Conservation (phyloP, 148 eudicot genomes). For the Rheum nobile region DNA sequence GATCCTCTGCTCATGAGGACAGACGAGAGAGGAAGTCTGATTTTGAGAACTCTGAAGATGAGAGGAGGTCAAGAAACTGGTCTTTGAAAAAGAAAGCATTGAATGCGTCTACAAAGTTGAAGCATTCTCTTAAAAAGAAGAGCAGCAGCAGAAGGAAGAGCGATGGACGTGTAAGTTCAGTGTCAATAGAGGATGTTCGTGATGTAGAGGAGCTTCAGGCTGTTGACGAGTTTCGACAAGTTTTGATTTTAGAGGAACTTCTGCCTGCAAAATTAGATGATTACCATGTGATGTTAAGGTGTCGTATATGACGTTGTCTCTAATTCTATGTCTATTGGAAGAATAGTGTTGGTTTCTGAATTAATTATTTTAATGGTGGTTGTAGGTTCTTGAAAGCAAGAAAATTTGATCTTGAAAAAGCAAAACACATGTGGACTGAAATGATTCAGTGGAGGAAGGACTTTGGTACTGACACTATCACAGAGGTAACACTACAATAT, state of each 20-base stretch:
- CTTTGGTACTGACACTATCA: slow-evolving; percentile 51
- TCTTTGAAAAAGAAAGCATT: slow-evolving; percentile 52
- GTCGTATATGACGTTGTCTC: background rate
- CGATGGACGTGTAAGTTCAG: slow-evolving; percentile 41
- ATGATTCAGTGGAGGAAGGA: slow-evolving; percentile 73
- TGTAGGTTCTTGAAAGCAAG: slow-evolving; percentile 64
- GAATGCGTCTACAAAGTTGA: slow-evolving; percentile 47
- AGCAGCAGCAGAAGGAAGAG: slow-evolving; percentile 35
- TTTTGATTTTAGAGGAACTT: slow-evolving; percentile 37
- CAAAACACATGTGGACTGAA: slow-evolving; percentile 71
- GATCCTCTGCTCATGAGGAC: slow-evolving; percentile 36
- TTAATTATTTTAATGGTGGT: background rate
- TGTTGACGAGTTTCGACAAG: slow-evolving; percentile 49
- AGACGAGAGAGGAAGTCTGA: slow-evolving; percentile 51
- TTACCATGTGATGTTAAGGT: slow-evolving; percentile 59
- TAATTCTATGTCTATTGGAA: background rate
- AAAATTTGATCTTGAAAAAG: slow-evolving; percentile 58
- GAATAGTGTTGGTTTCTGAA: background rate
- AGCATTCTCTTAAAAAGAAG: slow-evolving; percentile 51
- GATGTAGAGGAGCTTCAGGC: slow-evolving; percentile 45
- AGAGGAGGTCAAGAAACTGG: slow-evolving; percentile 47
- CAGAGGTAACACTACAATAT: slow-evolving; percentile 23
- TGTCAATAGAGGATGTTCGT: slow-evolving; percentile 47
- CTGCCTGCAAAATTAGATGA: slow-evolving; percentile 46
- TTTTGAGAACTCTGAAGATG: slow-evolving; percentile 53